phyloP scores from a whole-genome alignment of 495 filamentous ascomycete genomes.

The Filosporella fistucella region DNA sequence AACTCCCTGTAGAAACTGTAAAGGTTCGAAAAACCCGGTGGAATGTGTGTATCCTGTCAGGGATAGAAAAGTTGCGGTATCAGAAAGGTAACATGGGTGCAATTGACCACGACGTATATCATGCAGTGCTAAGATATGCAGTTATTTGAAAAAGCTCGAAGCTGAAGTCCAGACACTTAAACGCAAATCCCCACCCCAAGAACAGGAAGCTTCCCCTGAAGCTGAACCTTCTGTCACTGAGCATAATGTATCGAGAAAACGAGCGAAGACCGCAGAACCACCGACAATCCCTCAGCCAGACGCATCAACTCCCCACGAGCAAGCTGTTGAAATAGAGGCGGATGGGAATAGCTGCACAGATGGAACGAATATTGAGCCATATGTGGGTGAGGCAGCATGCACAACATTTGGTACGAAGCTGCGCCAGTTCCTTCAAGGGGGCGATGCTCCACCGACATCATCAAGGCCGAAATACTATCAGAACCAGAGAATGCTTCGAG shows the following conservation, averaged over 20 bases:
- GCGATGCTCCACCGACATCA: not conserved
- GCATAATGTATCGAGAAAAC: not conserved
- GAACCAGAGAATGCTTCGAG: not conserved
- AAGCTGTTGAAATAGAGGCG: not conserved
- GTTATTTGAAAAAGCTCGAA: not conserved
- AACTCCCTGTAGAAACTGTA: not conserved
- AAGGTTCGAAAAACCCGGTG: not conserved
- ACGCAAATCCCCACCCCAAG: not conserved
- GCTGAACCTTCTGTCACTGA: not conserved
- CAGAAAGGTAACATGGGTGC: slow-evolving; percentile 1
- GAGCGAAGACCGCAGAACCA: not conserved
- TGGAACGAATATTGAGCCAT: not conserved
- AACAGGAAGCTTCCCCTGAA: not conserved
- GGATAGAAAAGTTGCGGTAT: not conserved
- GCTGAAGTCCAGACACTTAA: not conserved
- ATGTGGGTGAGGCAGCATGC: slow-evolving; percentile 1
- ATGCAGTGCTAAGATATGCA: not conserved
- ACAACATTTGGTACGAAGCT: not conserved
- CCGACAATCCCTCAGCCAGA: not conserved
- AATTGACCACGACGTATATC: not conserved
- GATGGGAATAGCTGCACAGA: not conserved
- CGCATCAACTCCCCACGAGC: not conserved
- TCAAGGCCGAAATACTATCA: not conserved
- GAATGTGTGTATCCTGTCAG: not conserved
- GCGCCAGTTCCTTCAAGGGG: not conserved